These are phyloP conservation scores for Hippophae tibetana DNA, from an alignment of 306 rosid species.

Conservation along the genomic window DNA sequence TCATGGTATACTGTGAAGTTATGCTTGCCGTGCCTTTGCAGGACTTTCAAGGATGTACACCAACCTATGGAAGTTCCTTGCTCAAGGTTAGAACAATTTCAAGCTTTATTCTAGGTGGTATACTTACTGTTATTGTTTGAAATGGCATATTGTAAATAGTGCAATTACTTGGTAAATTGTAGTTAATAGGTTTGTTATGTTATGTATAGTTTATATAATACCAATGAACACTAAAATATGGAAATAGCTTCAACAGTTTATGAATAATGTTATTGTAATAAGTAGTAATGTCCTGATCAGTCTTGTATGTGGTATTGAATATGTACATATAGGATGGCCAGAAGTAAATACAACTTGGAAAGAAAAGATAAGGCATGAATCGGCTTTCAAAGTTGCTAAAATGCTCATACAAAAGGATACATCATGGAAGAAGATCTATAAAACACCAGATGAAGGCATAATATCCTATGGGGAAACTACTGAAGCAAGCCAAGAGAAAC, in stretches of 20 bases:
- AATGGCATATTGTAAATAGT: too few species aligned
- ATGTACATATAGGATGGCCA: slow-evolving; percentile 6
- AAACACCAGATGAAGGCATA: neutral
- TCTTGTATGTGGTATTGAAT: neutral
- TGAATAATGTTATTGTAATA: too few species aligned
- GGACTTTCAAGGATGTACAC: neutral
- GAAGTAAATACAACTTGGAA: neutral
- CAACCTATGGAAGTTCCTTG: neutral
- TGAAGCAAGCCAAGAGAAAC: neutral
- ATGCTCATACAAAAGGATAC: neutral
- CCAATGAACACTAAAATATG: too few species aligned
- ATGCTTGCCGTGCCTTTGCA: neutral
- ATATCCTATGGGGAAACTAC: neutral
- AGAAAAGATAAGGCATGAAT: slow-evolving; percentile 9
- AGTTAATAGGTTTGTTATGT: neutral
- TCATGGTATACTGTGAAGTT: too few species aligned
- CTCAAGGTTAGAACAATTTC: neutral
- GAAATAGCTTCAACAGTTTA: too few species aligned
- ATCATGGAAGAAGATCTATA: neutral
- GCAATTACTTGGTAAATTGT: too few species aligned
- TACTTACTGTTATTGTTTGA: too few species aligned
- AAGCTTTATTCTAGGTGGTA: too few species aligned
- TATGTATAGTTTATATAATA: too few species aligned
- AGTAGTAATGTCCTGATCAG: too few species aligned
- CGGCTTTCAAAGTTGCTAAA: slow-evolving; percentile 8